Conservation (phyloP, 2,329 filamentous ascomycete species). For the Xylaria sp. region DNA sequence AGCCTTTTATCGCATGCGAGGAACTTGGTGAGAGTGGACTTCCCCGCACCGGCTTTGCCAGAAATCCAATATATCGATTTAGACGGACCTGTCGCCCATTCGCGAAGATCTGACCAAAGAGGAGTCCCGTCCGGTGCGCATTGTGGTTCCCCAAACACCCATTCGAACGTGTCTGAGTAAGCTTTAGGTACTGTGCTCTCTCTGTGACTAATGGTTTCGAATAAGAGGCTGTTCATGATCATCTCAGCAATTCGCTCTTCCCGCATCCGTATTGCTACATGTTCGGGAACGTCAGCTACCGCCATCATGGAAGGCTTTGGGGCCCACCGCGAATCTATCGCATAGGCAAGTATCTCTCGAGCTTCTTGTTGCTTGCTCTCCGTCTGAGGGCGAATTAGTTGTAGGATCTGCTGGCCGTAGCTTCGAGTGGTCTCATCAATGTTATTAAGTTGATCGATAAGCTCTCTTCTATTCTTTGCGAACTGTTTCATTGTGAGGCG, state of each 20-base stretch:
- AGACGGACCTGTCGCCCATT: neutral
- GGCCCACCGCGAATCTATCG: neutral
- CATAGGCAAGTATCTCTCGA: neutral
- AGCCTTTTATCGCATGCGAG: constrained; percentile 1
- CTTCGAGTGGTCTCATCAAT: neutral
- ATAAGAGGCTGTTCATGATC: neutral
- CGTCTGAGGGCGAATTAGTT: neutral
- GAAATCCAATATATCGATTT: constrained; percentile 21
- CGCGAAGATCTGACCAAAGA: constrained; percentile 14
- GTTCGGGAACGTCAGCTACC: neutral
- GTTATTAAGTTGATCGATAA: neutral
- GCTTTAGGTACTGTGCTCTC: constrained; percentile 5
- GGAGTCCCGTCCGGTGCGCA: neutral
- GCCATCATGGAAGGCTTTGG: neutral
- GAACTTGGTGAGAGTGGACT: constrained; percentile 39
- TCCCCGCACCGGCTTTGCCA: constrained; percentile 38
- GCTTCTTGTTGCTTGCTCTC: neutral
- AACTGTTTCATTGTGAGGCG: neutral
- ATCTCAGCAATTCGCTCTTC: neutral
- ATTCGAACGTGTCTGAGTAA: constrained; percentile 9
- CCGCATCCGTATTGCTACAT: neutral
- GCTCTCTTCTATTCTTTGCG: neutral
- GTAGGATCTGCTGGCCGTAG: neutral
- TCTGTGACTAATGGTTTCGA: constrained; percentile 2
- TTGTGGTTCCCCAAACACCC: constrained; percentile 3